Evolutionary conservation across 345 rosid species (phyloP).

Genomic region (Eutrema japonicum): DNA sequence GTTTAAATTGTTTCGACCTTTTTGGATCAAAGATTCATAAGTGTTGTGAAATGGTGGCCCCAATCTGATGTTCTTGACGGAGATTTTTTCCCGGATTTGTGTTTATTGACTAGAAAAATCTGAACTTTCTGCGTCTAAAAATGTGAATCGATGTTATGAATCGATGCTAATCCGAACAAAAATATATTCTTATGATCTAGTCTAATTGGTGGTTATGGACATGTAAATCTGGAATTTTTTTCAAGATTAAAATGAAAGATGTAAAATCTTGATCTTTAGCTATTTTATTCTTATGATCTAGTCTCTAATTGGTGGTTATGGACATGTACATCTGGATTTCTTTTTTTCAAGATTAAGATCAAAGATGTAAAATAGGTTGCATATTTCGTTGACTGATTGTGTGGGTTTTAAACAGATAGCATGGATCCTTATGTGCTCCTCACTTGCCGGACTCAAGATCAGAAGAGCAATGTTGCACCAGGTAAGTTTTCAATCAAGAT

Average conservation of each 20-base stretch:
- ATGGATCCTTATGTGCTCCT: constrained; percentile 77
- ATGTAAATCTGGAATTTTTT: background rate
- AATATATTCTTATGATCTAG: background rate
- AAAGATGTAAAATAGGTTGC: constrained; percentile 10
- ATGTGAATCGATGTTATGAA: background rate
- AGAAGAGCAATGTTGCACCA: constrained; percentile 69
- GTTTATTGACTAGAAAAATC: constrained; percentile 6
- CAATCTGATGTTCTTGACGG: background rate
- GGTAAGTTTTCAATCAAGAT: constrained; percentile 49
- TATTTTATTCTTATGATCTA: background rate
- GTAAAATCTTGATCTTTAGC: constrained; percentile 5
- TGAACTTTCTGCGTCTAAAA: background rate
- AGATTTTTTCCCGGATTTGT: background rate
- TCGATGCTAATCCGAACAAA: background rate
- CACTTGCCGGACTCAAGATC: constrained; percentile 73
- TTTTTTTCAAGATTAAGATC: background rate
- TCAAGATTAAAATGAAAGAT: constrained; percentile 1
- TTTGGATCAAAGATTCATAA: constrained; percentile 19
- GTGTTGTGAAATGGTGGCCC: background rate
- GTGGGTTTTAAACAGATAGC: constrained; percentile 46
- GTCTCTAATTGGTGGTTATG: constrained; percentile 9
- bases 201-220: constrained; percentile 14
- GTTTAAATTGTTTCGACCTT: constrained; percentile 1
- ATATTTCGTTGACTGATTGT: background rate
- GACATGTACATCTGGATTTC: constrained; percentile 14